Evolutionary conservation across 2,329 filamentous ascomycete species (phyloP).

Genomic region (Penicillium sumatraense): DNA sequence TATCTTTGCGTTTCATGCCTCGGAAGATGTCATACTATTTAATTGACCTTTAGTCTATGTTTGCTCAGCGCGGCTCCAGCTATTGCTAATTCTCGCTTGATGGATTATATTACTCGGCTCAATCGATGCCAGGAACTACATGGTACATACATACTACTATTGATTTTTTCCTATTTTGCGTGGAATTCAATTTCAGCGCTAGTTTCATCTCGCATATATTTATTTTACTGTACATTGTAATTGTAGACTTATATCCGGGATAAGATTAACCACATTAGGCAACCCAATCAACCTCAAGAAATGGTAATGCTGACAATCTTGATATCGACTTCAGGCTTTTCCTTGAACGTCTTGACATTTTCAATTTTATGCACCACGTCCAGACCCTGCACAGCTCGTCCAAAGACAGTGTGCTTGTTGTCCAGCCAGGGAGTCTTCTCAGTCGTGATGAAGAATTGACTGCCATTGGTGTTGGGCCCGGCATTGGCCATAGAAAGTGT

Average conservation of each 20-base stretch:
- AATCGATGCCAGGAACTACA: background rate
- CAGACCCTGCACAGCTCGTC: conserved; percentile 83
- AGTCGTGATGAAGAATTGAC: conserved; percentile 98
- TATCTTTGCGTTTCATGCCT: background rate
- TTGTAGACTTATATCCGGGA: background rate
- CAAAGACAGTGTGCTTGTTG: conserved; percentile 95
- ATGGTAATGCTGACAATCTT: conserved; percentile 85
- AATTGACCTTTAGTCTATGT: too few relatives aligned
- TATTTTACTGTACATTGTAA: background rate
- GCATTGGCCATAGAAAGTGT: conserved; percentile 98
- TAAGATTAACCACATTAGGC: background rate
- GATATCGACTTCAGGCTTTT: conserved; percentile 96
- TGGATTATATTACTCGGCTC: background rate
- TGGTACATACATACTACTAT: background rate
- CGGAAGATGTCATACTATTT: background rate
- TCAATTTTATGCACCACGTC: conserved; percentile 97
- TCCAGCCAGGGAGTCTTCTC: conserved; percentile 98
- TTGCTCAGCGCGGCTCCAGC: too few relatives aligned
- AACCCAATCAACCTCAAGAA: conserved; percentile 26
- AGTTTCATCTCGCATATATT: background rate
- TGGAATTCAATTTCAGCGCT: background rate
- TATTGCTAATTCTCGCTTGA: too few relatives aligned
- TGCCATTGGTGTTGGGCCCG: conserved; percentile 91
- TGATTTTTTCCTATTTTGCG: background rate
- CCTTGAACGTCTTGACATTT: conserved; percentile 81